phyloP scores from a whole-genome alignment of 1,284 basidiomycete genomes.

The Polyporus tsugae region DNA sequence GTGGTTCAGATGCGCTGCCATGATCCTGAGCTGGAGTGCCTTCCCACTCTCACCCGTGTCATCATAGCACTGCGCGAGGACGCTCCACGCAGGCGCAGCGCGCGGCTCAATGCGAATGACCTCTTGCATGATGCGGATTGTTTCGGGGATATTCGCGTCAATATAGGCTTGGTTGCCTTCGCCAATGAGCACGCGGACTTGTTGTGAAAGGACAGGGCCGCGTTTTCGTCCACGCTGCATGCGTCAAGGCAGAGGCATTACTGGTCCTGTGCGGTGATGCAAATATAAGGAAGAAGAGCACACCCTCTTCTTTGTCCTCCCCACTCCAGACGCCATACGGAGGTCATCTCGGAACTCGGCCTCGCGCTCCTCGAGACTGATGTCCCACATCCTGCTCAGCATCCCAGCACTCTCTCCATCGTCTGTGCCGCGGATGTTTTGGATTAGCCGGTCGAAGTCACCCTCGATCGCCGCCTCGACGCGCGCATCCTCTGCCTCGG shows the following conservation, averaged over 20 bases:
- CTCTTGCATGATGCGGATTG: conserved; percentile 86
- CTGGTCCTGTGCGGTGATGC: neutral
- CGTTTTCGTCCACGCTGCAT: conserved; percentile 54
- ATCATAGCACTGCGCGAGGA: conserved; percentile 82
- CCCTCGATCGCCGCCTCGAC: conserved; percentile 43
- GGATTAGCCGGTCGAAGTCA: conserved; percentile 60
- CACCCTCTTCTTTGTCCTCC: conserved; percentile 59
- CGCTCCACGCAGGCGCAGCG: conserved; percentile 84
- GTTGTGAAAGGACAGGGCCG: conserved; percentile 75
- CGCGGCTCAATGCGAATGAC: conserved; percentile 94
- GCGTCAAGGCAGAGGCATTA: conserved; percentile 68
- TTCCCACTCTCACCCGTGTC: conserved; percentile 75
- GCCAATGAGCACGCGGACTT: conserved; percentile 80
- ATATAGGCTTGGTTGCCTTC: conserved; percentile 91
- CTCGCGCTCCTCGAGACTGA: conserved; percentile 69
- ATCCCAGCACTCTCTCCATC: conserved; percentile 54
- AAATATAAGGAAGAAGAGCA: conserved; percentile 16
- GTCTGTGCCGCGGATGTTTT: conserved; percentile 63
- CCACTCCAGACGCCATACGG: conserved; percentile 74
- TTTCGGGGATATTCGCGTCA: conserved; percentile 70
- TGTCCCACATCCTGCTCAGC: conserved; percentile 73
- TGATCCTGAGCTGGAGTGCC: conserved; percentile 86
- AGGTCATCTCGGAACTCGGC: conserved; percentile 75
- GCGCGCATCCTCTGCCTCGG: conserved; percentile 24
- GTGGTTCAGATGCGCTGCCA: conserved; percentile 83